A percentile compares a stretch with the other conserved stretches of the same genome.
phyloP scores from a whole-genome alignment of 306 rosid genomes.

The Fragaria iinumae region DNA sequence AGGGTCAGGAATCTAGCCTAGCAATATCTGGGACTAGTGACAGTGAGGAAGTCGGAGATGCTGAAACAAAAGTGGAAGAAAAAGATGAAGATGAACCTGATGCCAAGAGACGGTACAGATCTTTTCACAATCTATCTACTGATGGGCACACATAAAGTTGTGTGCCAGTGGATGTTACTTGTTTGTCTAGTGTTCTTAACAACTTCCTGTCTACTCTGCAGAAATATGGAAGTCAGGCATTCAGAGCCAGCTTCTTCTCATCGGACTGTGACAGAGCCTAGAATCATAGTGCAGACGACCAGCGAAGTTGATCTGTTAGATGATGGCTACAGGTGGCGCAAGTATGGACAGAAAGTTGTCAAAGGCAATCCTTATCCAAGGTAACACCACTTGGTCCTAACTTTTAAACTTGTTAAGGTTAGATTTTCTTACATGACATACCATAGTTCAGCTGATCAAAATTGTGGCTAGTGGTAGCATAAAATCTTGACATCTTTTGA shows the following conservation, averaged over 20 bases:
- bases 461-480: background rate
- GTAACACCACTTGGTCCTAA: conserved; percentile 35
- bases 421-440: background rate
- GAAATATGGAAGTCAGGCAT: conserved; percentile 45
- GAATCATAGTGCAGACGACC: conserved; percentile 84
- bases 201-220: conserved; percentile 28
- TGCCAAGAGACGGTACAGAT: conserved; percentile 58
- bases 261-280: conserved; percentile 70
- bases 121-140: background rate
- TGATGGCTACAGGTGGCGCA: conserved; percentile 88
- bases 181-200: conserved; percentile 8
- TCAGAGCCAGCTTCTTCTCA: conserved; percentile 63
- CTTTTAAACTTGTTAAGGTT: background rate
- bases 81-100: conserved; percentile 63
- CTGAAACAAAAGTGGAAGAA: conserved; percentile 43
- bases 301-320: conserved; percentile 85
- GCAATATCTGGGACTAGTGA: conserved; percentile 65
- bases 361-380: conserved; percentile 90
- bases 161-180: background rate
- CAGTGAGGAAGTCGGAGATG: conserved; percentile 63
- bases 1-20: conserved; percentile 56
- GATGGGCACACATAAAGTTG: background rate
- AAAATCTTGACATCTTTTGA: background rate
- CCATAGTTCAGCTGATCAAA: background rate
- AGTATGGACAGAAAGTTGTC: conserved; percentile 82